These are phyloP conservation scores for Zygotorulaspora danielsina DNA, from an alignment of 805 yeast genomes.

Conservation along the genomic window DNA sequence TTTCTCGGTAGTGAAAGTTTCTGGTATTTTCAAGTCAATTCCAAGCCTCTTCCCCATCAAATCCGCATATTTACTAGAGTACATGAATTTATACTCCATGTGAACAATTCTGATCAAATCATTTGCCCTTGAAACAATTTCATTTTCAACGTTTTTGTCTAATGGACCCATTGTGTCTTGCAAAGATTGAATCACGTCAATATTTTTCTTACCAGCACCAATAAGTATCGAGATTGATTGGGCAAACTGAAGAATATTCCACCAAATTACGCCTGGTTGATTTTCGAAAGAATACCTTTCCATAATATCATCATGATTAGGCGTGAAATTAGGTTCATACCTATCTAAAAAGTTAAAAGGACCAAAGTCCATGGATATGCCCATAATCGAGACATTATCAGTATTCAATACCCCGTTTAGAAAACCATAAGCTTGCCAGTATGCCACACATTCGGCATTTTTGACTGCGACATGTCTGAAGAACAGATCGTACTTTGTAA, in stretches of 20 bases:
- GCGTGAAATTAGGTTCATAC: slow-evolving; percentile 76
- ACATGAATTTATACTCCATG: slow-evolving; percentile 59
- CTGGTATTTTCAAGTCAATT: slow-evolving; percentile 41
- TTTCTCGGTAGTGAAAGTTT: slow-evolving; percentile 2
- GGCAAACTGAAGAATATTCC: slow-evolving; percentile 83
- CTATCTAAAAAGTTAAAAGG: slow-evolving; percentile 90
- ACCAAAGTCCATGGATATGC: slow-evolving; percentile 88
- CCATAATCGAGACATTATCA: slow-evolving; percentile 87
- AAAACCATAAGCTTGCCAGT: slow-evolving; percentile 90
- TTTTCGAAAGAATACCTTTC: slow-evolving; percentile 74
- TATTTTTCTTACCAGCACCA: slow-evolving; percentile 59
- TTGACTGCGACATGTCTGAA: slow-evolving; percentile 65
- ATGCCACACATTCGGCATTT: slow-evolving; percentile 73
- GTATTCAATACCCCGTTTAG: slow-evolving; percentile 92
- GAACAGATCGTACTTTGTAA: slow-evolving; percentile 62
- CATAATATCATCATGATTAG: slow-evolving; percentile 80
- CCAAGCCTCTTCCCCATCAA: slow-evolving; percentile 69
- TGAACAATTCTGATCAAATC: slow-evolving; percentile 59
- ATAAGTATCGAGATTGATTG: slow-evolving; percentile 77
- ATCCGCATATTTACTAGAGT: slow-evolving; percentile 53
- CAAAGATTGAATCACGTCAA: slow-evolving; percentile 38
- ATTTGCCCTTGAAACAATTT: slow-evolving; percentile 57
- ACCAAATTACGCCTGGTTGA: slow-evolving; percentile 85
- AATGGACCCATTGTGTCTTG: slow-evolving; percentile 42
- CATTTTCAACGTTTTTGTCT: slow-evolving; percentile 47